Base-by-base conservation (phyloP, 306 rosid genomes). In the Cucumis sativus region DNA sequence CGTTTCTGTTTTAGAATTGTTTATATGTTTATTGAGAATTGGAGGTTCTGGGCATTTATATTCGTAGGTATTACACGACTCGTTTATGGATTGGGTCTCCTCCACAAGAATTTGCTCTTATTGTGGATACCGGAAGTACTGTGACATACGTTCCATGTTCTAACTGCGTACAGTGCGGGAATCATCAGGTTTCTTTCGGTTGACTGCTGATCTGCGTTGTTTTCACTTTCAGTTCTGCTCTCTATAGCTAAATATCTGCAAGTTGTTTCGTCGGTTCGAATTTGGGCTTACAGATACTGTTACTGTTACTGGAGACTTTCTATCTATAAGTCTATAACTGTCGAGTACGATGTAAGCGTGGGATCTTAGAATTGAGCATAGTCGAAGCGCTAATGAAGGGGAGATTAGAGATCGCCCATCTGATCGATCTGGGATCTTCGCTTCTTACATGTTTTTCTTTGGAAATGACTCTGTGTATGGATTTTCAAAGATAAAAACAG, bases 91-190 rank as follows among this genome's bases (percentile, higher is more conserved):
- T 84, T 68, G 89, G 87, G 45, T 84, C 89, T 15, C 89, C 87
- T 67, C 81, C 89, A 1, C 89, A 84, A 80, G 78, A 79, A 76
- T 86, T 86, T 20, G 87, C 89, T 56, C 82, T 86, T 65, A 84
- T 86, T 43, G 87, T 84, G 30, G 89, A 84, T 57, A 84, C 89
- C 7, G 89, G 89, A 72, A 86, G 89, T 59, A 86, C 87, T 0
- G 89, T 86, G 75, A 86, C 89, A 28, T 86, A 86, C 60, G 89
- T 86, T 69, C 89, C 89, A 23, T 84, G 89, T 83, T 78, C 84
- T 28, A 80, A 78, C 72, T 86, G 89, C 61, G 68, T 68, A 71
- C 79, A 56, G 39, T 82, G 86, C 69, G 89, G 89, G 62, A 77
- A 14, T 1, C 87, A 86, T 84, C 89, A 86, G 89, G 89, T 86